Base-by-base conservation (phyloP, 2,329 filamentous ascomycete genomes). In the Epichloe bromicola region DNA sequence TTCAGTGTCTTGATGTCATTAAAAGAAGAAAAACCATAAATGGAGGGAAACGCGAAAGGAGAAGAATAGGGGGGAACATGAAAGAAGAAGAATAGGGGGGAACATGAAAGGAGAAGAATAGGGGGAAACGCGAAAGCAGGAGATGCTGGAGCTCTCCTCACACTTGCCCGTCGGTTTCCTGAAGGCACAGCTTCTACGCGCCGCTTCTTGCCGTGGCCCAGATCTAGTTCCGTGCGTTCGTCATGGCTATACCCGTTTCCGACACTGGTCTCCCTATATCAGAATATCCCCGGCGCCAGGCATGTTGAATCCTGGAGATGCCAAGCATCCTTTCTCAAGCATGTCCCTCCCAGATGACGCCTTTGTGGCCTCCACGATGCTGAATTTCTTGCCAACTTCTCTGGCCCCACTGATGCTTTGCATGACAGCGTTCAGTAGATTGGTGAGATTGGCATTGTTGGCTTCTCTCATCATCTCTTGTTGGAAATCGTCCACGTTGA, bases 381-480 rank as follows among this genome's bases (percentile, higher is more conserved):
- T 66, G 57, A 84, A 87, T 67, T 90, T 95, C 60, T 80, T 82
- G 42, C 88, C 87, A 2, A 91, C 70, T 46, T 88, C 83, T 50
- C 85, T 79, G 23, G 86, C 82, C 36, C 81, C 78, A 51, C 79
- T 79, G 19, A 90, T 75, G 54, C 82, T 86, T 55, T 85, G 78
- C 56, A 90, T 83, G 33, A 96, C 75, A 20, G 79, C 76, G 43
- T 86, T 84, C 8, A 97, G 76, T 2, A 97, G 71, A 4, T 80
- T 79, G 47, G 94, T 78, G 2, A 96, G 76, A 50, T 83, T 76
- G 30, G 95, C 88, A 59, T 97, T 88, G 60, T 94, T 93, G 54
- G 83, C 75, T 68, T 95, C 86, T 49, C 85, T 81, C 38, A 85
- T 72, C 38, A 86, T 78, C 65, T 95, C 85, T 36, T 78, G 73